These are phyloP conservation scores for Colletotrichum sp. DNA, from an alignment of 2,329 filamentous ascomycete species.

Conservation along the genomic window DNA sequence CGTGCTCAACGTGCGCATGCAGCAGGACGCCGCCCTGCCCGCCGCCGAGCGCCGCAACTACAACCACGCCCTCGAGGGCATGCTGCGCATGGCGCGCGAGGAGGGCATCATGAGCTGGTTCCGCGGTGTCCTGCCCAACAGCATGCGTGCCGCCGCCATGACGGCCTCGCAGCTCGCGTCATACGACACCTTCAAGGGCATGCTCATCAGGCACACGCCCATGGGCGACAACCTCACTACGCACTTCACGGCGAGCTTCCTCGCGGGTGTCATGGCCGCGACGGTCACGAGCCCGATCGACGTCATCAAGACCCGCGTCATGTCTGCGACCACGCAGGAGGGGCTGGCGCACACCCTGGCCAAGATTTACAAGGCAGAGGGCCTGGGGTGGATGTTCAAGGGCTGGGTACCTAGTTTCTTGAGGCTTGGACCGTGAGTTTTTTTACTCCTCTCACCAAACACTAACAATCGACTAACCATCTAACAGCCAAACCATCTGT, in stretches of 20 bases:
- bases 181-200: constrained; percentile 81
- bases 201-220: constrained; percentile 69
- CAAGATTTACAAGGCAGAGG: constrained; percentile 74
- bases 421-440: constrained; percentile 65
- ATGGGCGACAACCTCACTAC: constrained; percentile 75
- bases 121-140: constrained; percentile 85
- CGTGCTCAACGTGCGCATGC: constrained; percentile 98
- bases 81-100: constrained; percentile 84
- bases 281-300: constrained; percentile 86
- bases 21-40: constrained; percentile 85
- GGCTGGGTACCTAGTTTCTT: constrained; percentile 85
- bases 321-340: constrained; percentile 66
- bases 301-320: constrained; percentile 88
- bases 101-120: constrained; percentile 82
- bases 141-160: constrained; percentile 83
- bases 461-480: not conserved
- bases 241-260: constrained; percentile 78
- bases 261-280: constrained; percentile 83
- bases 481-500: constrained; percentile 75
- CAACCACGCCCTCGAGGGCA: constrained; percentile 83
- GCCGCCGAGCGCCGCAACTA: constrained; percentile 81
- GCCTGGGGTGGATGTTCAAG: constrained; percentile 84
- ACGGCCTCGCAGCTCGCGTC: constrained; percentile 83
- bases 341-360: constrained; percentile 64
- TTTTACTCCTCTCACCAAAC: not conserved